Evolutionary conservation across 2,329 filamentous ascomycete species (phyloP).

Genomic region (Botryosphaeria agaves): DNA sequence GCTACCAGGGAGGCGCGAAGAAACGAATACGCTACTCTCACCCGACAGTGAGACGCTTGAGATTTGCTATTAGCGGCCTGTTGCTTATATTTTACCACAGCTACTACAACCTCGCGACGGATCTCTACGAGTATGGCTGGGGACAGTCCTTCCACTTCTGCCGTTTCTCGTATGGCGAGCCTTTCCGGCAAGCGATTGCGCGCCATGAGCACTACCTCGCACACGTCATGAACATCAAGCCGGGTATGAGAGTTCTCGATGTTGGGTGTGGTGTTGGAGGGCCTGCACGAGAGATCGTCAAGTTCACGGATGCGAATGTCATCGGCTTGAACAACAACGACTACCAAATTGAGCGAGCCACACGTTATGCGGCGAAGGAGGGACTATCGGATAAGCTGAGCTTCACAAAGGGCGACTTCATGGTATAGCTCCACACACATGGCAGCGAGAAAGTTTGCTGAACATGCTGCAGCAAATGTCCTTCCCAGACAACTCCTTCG

Average conservation of each 20-base stretch:
- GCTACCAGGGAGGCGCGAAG: conserved; percentile 48
- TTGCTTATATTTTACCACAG: conserved; percentile 82
- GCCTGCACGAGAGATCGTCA: conserved; percentile 86
- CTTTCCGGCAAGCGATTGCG: conserved; percentile 80
- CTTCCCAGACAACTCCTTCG: conserved; percentile 82
- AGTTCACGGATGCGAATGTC: conserved; percentile 81
- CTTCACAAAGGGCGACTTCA: conserved; percentile 94
- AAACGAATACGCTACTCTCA: not conserved
- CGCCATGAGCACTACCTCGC: conserved; percentile 97
- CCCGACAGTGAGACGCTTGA: not conserved
- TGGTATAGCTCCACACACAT: conserved; percentile 32
- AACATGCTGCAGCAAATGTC: conserved; percentile 57
- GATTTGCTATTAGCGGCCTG: conserved; percentile 74
- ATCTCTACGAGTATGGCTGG: conserved; percentile 95
- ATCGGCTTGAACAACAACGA: conserved; percentile 97
- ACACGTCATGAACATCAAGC: conserved; percentile 68
- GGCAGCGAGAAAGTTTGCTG: conserved; percentile 4
- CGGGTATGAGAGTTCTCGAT: conserved; percentile 80
- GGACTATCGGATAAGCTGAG: conserved; percentile 61
- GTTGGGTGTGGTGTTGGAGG: conserved; percentile 96
- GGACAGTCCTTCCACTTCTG: conserved; percentile 95
- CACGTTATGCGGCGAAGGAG: conserved; percentile 65
- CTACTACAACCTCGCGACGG: conserved; percentile 97
- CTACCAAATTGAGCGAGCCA: conserved; percentile 95
- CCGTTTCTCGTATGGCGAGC: conserved; percentile 73